These are phyloP conservation scores for Hawksworthiomyces lignivorus DNA, from an alignment of 2,329 filamentous ascomycete genomes.

Conservation along the genomic window DNA sequence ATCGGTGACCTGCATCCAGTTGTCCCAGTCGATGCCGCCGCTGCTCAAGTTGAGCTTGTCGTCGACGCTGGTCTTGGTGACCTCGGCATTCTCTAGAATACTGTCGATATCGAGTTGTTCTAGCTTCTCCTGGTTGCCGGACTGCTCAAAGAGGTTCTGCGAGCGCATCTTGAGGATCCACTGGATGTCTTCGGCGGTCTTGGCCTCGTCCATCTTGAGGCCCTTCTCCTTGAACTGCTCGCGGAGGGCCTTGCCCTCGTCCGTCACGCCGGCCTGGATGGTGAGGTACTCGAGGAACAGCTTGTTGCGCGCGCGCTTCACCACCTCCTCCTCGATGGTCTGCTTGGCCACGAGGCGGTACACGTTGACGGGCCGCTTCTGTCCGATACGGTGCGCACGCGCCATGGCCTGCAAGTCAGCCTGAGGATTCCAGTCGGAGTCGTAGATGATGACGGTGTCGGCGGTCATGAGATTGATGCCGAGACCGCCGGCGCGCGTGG, in stretches of 20 bases:
- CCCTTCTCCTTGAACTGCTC: conserved; percentile 73
- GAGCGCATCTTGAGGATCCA: conserved; percentile 94
- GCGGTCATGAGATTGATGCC: conserved; percentile 99
- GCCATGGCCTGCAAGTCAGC: conserved; percentile 98
- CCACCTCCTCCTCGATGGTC: conserved; percentile 94
- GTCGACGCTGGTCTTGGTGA: conserved; percentile 92
- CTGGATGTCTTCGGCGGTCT: conserved; percentile 89
- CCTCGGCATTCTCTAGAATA: conserved; percentile 91
- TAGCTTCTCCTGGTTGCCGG: conserved; percentile 89
- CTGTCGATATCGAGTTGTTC: conserved; percentile 97
- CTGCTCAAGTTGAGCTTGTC: conserved; percentile 88
- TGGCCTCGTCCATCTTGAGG: conserved; percentile 68
- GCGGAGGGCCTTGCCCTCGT: conserved; percentile 75
- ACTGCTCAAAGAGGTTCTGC: conserved; percentile 99
- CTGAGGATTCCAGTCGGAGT: conserved; percentile 98
- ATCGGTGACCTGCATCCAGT: conserved; percentile 96
- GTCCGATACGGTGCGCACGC: conserved; percentile 92
- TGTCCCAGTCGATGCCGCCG: conserved; percentile 76
- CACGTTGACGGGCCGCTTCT: conserved; percentile 91
- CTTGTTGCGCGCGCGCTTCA: conserved; percentile 95
- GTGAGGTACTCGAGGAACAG: conserved; percentile 95
- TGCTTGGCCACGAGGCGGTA: conserved; percentile 97
- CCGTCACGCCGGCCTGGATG: conserved; percentile 92
- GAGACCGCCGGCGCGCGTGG: conserved; percentile 91
- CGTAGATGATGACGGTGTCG: conserved; percentile 95